Percentiles rank a stretch among this genome's conserved stretches.
Conservation (phyloP, 2,329 filamentous ascomycete species). For the Botrytis byssoidea region DNA sequence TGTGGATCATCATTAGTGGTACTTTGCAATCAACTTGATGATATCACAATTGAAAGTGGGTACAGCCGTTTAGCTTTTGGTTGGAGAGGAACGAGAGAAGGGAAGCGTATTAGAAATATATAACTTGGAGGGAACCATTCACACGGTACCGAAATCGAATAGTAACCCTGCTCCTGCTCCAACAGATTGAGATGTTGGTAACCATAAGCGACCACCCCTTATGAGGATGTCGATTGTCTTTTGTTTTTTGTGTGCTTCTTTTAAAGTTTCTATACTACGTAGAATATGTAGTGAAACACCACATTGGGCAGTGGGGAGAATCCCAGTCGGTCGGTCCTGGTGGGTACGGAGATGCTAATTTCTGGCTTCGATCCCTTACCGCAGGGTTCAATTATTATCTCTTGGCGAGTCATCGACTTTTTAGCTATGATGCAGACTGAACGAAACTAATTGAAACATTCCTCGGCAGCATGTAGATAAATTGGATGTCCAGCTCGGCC, state of each 20-base stretch:
- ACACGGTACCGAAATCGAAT: background rate
- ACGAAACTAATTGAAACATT: background rate
- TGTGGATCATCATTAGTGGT: slow-evolving; percentile 4
- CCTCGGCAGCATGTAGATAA: slow-evolving; percentile 6
- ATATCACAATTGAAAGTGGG: background rate
- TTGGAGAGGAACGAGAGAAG: background rate
- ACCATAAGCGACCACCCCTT: background rate
- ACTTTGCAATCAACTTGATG: background rate
- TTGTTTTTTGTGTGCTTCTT: background rate
- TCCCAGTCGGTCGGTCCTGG: background rate
- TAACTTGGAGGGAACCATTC: background rate
- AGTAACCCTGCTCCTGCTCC: background rate
- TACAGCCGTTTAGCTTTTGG: background rate
- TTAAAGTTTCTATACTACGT: background rate
- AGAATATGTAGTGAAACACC: background rate
- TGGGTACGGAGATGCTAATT: background rate
- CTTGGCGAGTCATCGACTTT: background rate
- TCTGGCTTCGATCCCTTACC: slow-evolving; percentile 8
- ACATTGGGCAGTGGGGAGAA: background rate
- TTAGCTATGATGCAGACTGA: background rate
- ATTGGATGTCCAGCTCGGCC: background rate
- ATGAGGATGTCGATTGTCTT: background rate
- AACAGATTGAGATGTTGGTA: background rate
- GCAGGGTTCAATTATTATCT: background rate
- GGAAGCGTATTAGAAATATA: background rate